Conservation (phyloP, 441 rosid species). For the Adansonia gregorii region DNA sequence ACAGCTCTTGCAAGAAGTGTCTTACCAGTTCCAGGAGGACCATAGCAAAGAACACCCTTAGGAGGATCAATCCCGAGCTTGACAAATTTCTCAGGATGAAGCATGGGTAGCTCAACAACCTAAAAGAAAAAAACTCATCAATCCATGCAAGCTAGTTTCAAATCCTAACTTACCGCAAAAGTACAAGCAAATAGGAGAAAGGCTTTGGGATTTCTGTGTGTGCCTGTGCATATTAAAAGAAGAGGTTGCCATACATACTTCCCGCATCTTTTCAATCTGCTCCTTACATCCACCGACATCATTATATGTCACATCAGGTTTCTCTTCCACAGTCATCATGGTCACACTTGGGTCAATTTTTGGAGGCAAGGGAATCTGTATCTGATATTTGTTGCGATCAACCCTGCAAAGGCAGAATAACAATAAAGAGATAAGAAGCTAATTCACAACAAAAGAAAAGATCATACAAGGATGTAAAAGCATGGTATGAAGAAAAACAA, state of each 20-base stretch:
- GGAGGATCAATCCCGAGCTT: slow-evolving; percentile 99
- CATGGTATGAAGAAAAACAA: not conserved
- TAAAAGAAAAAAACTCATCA: slow-evolving; percentile 28
- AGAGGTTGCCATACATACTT: slow-evolving; percentile 59
- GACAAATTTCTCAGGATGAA: slow-evolving; percentile 98
- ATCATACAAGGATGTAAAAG: not conserved
- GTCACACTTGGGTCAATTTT: slow-evolving; percentile 98
- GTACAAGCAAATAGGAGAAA: not conserved
- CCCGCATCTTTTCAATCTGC: slow-evolving; percentile 95
- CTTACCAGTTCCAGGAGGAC: slow-evolving; percentile 98
- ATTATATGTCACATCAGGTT: slow-evolving; percentile 96
- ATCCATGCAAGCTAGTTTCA: not conserved
- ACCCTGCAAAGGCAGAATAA: slow-evolving; percentile 56
- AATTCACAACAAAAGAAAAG: not conserved
- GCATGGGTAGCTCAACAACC: slow-evolving; percentile 99
- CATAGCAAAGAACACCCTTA: slow-evolving; percentile 97
- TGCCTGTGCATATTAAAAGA: not conserved
- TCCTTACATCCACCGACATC: slow-evolving; percentile 99
- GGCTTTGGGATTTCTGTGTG: not conserved
- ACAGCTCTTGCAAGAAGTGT: slow-evolving; percentile 96
- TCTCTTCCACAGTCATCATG: slow-evolving; percentile 99
- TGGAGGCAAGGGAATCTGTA: slow-evolving; percentile 96
- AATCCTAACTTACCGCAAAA: not conserved
- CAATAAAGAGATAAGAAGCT: not conserved
- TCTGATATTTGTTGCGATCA: slow-evolving; percentile 93